These are phyloP conservation scores for Biscogniauxia mediterranea DNA, from an alignment of 2,329 filamentous ascomycete species.

Conservation along the genomic window DNA sequence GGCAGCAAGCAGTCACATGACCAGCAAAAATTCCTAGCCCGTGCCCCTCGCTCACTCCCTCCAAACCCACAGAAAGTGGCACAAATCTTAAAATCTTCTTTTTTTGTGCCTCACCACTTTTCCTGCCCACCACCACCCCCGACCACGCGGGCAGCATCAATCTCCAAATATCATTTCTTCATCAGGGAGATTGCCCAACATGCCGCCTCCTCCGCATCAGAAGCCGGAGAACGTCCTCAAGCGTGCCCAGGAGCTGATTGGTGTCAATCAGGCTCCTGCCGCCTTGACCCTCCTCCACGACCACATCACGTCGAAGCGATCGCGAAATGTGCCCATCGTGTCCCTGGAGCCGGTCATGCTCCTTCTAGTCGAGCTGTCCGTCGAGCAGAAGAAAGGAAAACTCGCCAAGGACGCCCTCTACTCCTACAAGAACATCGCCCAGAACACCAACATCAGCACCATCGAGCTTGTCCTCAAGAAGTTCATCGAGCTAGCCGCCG, in stretches of 20 bases:
- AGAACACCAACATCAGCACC: slow-evolving; percentile 97
- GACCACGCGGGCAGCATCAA: slow-evolving; percentile 25
- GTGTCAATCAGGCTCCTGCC: slow-evolving; percentile 88
- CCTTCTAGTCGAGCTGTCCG: slow-evolving; percentile 92
- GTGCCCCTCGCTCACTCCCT: slow-evolving; percentile 29
- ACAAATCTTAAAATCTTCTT: slow-evolving; percentile 33
- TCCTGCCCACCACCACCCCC: slow-evolving; percentile 11
- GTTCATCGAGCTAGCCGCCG: slow-evolving; percentile 95
- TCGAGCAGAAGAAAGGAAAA: slow-evolving; percentile 97
- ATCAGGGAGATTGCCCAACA: slow-evolving; percentile 34
- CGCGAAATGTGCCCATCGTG: slow-evolving; percentile 93
- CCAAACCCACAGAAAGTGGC: slow-evolving; percentile 32
- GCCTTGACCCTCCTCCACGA: slow-evolving; percentile 95
- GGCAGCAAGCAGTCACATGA: slow-evolving; percentile 22
- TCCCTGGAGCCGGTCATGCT: slow-evolving; percentile 98
- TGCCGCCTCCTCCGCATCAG: slow-evolving; percentile 95
- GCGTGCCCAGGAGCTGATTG: slow-evolving; percentile 97
- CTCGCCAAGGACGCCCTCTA: slow-evolving; percentile 97
- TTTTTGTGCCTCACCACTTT: slow-evolving; percentile 20
- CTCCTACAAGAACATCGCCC: slow-evolving; percentile 99
- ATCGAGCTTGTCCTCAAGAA: slow-evolving; percentile 97
- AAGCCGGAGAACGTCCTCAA: slow-evolving; percentile 99
- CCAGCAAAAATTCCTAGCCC: slow-evolving; percentile 18
- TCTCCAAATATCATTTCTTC: slow-evolving; percentile 22
- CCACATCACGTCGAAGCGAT: slow-evolving; percentile 98